Percentiles rank a stretch among this genome's conserved stretches.
Conservation (phyloP, 2,329 filamentous ascomycete genomes). For the Cordyceps cateniannulata region DNA sequence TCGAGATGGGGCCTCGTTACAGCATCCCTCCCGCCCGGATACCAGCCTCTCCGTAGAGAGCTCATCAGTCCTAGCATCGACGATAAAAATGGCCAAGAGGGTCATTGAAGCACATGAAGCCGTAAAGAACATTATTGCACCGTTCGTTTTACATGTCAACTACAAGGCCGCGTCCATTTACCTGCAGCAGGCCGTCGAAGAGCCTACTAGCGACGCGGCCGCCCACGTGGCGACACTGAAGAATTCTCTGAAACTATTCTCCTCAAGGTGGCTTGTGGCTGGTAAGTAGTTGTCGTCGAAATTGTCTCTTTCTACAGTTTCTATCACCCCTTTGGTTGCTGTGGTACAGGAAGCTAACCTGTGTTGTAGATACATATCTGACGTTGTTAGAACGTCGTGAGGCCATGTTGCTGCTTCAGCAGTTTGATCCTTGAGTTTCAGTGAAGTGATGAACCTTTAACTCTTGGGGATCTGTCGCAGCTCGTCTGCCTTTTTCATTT, state of each 20-base stretch:
- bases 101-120: not conserved
- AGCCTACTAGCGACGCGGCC: not conserved
- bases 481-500: no score
- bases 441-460: not conserved
- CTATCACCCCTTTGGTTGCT: not conserved
- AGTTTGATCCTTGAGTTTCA: not conserved
- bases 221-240: not conserved
- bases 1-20: not conserved
- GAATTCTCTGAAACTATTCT: not conserved
- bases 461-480: no score
- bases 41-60: not conserved
- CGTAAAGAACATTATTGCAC: not conserved
- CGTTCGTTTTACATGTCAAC: slow-evolving; percentile 6
- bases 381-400: slow-evolving; percentile 2
- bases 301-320: not conserved
- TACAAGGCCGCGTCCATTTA: slow-evolving; percentile 7
- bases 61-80: not conserved
- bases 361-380: not conserved
- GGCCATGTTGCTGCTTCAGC: slow-evolving; percentile 1
- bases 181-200: not conserved
- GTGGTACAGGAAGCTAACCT: not conserved
- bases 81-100: slow-evolving; percentile 1
- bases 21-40: not conserved
- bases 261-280: slow-evolving; percentile 1
- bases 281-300: not conserved